Conservation (phyloP, 139 green algal species). For the Diplosphaera chodatii region DNA sequence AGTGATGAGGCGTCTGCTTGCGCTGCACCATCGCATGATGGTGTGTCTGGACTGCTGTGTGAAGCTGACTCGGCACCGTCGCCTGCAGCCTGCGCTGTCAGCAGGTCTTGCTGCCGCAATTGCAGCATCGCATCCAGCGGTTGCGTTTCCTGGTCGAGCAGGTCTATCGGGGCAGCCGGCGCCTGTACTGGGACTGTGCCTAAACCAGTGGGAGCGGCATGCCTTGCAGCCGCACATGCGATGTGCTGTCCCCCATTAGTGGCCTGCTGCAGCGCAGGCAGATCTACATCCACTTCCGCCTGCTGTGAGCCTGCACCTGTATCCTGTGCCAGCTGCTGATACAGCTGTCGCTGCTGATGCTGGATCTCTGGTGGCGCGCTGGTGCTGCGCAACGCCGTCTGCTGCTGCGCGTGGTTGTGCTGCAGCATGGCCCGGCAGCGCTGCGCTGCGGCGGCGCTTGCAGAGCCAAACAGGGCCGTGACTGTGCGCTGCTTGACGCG, state of each 20-base stretch:
- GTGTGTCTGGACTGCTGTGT: too few relatives aligned
- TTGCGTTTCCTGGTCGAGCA: neutral
- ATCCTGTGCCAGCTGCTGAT: too few relatives aligned
- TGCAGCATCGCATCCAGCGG: neutral
- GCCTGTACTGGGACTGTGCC: too few relatives aligned
- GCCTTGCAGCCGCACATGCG: too few relatives aligned
- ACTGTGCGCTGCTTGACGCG: slow-evolving; percentile 16
- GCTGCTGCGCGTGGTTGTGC: neutral
- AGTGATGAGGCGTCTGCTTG: neutral
- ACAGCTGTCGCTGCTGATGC: too few relatives aligned
- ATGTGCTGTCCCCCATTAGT: too few relatives aligned
- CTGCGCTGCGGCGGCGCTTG: neutral
- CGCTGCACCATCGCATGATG: neutral
- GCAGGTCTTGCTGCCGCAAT: neutral
- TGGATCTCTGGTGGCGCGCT: slow-evolving; percentile 1
- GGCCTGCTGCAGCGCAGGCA: too few relatives aligned
- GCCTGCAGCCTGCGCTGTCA: too few relatives aligned
- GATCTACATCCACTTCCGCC: too few relatives aligned
- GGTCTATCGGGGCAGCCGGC: neutral
- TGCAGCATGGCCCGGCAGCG: neutral
- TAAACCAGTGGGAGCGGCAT: too few relatives aligned
- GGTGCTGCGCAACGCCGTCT: slow-evolving; percentile 8
- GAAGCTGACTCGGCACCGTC: too few relatives aligned
- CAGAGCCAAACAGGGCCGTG: slow-evolving; percentile 3
- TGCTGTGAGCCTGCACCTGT: too few relatives aligned